A percentile compares a stretch with the other conserved stretches of the same genome.
Conservation (phyloP, 2,329 filamentous ascomycete species). For the Blumeria graminis region DNA sequence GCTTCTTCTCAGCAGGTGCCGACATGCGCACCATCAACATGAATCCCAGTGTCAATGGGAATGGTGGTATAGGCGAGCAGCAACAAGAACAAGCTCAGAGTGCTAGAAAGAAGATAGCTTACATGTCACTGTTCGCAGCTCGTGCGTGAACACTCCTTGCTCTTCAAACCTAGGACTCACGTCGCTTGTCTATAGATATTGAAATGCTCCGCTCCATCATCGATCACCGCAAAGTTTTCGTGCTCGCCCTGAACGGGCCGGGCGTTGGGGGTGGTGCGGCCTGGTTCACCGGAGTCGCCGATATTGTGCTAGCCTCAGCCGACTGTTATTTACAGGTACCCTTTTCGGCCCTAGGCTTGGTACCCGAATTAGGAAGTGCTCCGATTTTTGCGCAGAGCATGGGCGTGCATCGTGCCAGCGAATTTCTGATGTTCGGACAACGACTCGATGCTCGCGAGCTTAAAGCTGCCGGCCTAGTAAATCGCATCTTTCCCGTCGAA, state of each 20-base stretch:
- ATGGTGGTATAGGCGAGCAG: not conserved
- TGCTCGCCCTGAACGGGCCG: conserved; percentile 25
- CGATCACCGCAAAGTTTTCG: conserved; percentile 25
- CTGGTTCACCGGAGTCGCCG: conserved; percentile 24
- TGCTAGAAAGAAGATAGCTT: conserved; percentile 12
- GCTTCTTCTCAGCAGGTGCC: conserved; percentile 25
- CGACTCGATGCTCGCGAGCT: conserved; percentile 21
- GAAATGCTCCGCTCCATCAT: conserved; percentile 22
- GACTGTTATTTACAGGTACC: conserved; percentile 23
- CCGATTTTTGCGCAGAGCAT: conserved; percentile 22
- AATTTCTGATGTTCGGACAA: conserved; percentile 26
- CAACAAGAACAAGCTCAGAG: conserved; percentile 4
- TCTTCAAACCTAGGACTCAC: not conserved
- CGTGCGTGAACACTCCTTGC: conserved; percentile 3
- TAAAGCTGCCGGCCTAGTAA: conserved; percentile 21
- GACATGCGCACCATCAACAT: conserved; percentile 19
- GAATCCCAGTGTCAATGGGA: not conserved
- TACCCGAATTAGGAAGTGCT: conserved; percentile 24
- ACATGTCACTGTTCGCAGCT: conserved; percentile 6
- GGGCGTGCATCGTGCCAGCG: conserved; percentile 25
- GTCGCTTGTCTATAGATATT: conserved; percentile 6
- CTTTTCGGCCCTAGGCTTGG: conserved; percentile 23
- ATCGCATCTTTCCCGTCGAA: conserved; percentile 19
- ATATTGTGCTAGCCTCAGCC: conserved; percentile 23
- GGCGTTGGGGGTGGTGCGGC: conserved; percentile 25